Evolutionary conservation across 441 rosid species (phyloP), one percentile per base, ranked within the genome.

Genomic region (Euphorbia schlechtendalii): DNA sequence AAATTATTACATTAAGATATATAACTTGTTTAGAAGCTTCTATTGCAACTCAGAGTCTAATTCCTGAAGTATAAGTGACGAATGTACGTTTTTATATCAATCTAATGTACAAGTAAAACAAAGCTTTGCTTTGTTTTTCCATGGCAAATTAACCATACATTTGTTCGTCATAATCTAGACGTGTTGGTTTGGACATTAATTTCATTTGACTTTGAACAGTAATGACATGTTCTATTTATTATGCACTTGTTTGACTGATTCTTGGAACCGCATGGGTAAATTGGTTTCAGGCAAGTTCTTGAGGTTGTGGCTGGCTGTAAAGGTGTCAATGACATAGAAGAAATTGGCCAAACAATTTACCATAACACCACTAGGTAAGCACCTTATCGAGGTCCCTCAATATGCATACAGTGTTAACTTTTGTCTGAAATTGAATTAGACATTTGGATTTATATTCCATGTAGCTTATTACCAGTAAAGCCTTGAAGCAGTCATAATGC

Each of bases 301-400:
- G 99, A 90, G 78, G 93, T 89, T 38, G 84, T 93, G 76, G 90
- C 94, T 66, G 97, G 97, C 64, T 86, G 85, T 56, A 90, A 88
- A 80, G 93, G 96, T 67, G 71, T 90, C 61, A 77, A 27, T 28
- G 92, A 86, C 70, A 51, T 82, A 24, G 77, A 78, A 70, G 87
- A 84, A 68, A 69, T 87, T 68, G 75, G 96, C 81, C 73, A 69
- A 70, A 86, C 85, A 28, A 71, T 90, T 80, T 86, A 90, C 83
- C 92, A 89, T 56, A 94, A 87, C 77, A 89, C 97, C 69, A 88
- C 90, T 89, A 84, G 91, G 98, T 85, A 81, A 71, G 66, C 60
- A 56, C 32, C 24, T 60, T 63, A 36, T 49, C 24, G 48, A 66
- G n/a, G 64, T 63, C 13, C 17, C 65, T 10, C 18, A 11, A 40